These are phyloP conservation scores for Globisporangium cederbergense DNA, from an alignment of 352 stramenopile genomes.

Conservation along the genomic window DNA sequence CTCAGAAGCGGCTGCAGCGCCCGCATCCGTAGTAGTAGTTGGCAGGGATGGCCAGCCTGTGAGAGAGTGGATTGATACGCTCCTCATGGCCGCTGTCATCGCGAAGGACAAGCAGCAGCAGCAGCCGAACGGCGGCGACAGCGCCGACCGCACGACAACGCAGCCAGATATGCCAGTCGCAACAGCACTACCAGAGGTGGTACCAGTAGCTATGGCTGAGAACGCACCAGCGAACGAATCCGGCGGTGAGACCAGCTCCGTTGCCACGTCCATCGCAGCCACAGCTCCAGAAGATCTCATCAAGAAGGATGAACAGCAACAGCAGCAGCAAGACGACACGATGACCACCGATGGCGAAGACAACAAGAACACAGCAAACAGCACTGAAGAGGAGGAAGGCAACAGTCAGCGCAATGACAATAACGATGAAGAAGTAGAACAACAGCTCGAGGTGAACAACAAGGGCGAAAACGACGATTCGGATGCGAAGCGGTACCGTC, in stretches of 20 bases:
- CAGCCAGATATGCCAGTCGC: conserved; percentile 15
- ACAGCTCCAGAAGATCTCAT: conserved; percentile 1
- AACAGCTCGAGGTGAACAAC: neutral
- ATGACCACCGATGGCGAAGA: neutral
- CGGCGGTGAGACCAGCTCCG: conserved; percentile 5
- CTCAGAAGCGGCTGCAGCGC: neutral
- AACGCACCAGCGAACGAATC: conserved; percentile 9
- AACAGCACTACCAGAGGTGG: neutral
- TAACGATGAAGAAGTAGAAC: conserved; percentile 3
- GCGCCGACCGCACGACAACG: neutral
- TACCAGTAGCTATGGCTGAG: conserved; percentile 7
- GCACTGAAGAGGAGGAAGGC: neutral
- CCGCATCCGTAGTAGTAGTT: neutral
- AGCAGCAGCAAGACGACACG: neutral
- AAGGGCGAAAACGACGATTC: neutral
- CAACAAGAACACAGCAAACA: neutral
- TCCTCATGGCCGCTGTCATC: conserved; percentile 73
- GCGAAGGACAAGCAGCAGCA: conserved; percentile 49
- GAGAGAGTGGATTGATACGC: conserved; percentile 75
- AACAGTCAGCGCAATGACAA: neutral
- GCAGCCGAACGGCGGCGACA: neutral
- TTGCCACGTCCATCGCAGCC: conserved; percentile 7
- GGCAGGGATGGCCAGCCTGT: conserved; percentile 34
- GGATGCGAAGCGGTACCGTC: conserved; percentile 54
- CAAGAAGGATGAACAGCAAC: neutral